Evolutionary conservation across 2,329 filamentous ascomycete species (phyloP).

Genomic region (Fusarium burgessii): DNA sequence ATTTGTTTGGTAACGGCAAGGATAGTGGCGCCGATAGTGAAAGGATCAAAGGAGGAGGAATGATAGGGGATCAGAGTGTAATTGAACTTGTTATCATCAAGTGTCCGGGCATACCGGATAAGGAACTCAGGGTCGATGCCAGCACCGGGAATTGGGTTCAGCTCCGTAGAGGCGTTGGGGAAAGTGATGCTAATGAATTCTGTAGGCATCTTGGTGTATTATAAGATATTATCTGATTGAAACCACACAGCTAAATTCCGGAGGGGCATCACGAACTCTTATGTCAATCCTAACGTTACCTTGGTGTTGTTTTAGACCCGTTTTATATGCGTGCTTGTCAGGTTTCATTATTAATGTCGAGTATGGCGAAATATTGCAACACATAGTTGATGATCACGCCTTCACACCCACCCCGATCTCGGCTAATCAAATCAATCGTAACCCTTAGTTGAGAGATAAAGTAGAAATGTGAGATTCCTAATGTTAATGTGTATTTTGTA

Average conservation of each 20-base stretch:
- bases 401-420: conserved; percentile 42
- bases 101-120: conserved; percentile 65
- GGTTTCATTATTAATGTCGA: conserved; percentile 42
- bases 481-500: too few relatives aligned
- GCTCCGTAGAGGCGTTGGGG: conserved; percentile 67
- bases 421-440: conserved; percentile 31
- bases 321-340: conserved; percentile 4
- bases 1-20: conserved; percentile 67
- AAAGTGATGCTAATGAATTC: conserved; percentile 72
- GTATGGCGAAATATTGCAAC: conserved; percentile 47
- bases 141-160: conserved; percentile 64
- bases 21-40: conserved; percentile 70
- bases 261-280: neutral
- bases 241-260: neutral
- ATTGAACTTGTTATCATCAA: conserved; percentile 72
- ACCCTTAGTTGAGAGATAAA: neutral
- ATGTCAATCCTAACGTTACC: neutral
- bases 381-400: conserved; percentile 42
- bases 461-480: neutral
- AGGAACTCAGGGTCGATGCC: conserved; percentile 67
- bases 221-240: neutral
- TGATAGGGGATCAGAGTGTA: conserved; percentile 72
- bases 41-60: conserved; percentile 58
- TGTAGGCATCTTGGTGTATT: conserved; percentile 48
- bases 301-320: conserved; percentile 1